Base-by-base conservation (phyloP, 2,329 filamentous ascomycete species). In the Emydomyces testavorans region DNA sequence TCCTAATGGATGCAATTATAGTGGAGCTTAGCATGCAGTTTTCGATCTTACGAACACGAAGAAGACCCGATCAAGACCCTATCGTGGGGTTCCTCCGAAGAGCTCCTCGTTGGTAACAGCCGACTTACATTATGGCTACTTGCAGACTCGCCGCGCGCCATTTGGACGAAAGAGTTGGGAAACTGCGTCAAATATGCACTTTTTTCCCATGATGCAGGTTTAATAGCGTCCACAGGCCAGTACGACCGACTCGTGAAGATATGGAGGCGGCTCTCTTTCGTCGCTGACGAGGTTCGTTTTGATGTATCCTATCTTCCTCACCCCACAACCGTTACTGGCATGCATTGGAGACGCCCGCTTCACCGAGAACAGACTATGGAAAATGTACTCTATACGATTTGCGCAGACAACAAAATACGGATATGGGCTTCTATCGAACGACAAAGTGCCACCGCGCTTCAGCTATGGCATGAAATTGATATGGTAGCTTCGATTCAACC, bases 241-340 rank as follows among this genome's bases (percentile, higher is more conserved):
- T 79, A 85, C 60, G 92, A 96, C 64, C 76, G 82, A 44, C 70
- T 96, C 16, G 80, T 94, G 55, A 96, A 98, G 67, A 77, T 96
- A 57, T 98, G 93, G 92, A 79, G 88, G 53, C 78, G 90, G 46
- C 71, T 94, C 20, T 84, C 83, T 6, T 95, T 90, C 61, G 87
- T 87, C 11, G 76, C 79, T 0, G 82, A 87, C 50, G 83, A 93
- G 56, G 83, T 87, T 32, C 77, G 84, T 49, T 96, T 96, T 65
- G 90, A 96, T 58, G 82, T 94, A 58, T 81, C 82, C 23, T 96
- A 96, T 65, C 78, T 98, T 1, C 74, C 80, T n/a, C 92, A 98
- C 62, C 85, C 87, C 1, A 74, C 77, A 21, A 68, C 82, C 0
- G 80, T 98, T n/a, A 90, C 85, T 2, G 80, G 78, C 51, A 68